phyloP scores from a whole-genome alignment of 768 basidiomycete genomes.

The Lentinula detonsa region DNA sequence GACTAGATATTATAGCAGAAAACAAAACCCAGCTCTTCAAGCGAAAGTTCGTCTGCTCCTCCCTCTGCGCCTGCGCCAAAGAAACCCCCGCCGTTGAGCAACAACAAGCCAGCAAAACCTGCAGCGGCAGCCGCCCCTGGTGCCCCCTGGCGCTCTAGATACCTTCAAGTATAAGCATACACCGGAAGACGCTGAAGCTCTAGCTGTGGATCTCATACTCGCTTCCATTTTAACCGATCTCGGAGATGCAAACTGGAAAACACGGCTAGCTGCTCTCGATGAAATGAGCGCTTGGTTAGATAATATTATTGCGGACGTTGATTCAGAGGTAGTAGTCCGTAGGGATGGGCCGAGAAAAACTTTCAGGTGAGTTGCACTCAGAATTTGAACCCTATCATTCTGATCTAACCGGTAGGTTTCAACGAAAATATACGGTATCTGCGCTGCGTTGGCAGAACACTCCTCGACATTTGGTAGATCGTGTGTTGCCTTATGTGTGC shows the following conservation, averaged over 20 bases:
- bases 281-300: slow-evolving; percentile 84
- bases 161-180: slow-evolving; percentile 88
- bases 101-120: slow-evolving; percentile 38
- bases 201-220: slow-evolving; percentile 72
- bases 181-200: slow-evolving; percentile 85
- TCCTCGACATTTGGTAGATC: slow-evolving; percentile 84
- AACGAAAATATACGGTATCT: slow-evolving; percentile 77
- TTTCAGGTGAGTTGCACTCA: slow-evolving; percentile 64
- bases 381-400: neutral
- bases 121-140: slow-evolving; percentile 42
- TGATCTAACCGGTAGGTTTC: slow-evolving; percentile 57
- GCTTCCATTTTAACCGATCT: slow-evolving; percentile 62
- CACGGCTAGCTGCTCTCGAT: slow-evolving; percentile 79
- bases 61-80: slow-evolving; percentile 31
- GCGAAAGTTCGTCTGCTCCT: slow-evolving; percentile 18
- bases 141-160: slow-evolving; percentile 41
- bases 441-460: slow-evolving; percentile 64
- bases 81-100: slow-evolving; percentile 35
- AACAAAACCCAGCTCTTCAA: slow-evolving; percentile 23
- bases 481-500: slow-evolving; percentile 74
- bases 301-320: slow-evolving; percentile 53
- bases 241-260: slow-evolving; percentile 92
- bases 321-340: slow-evolving; percentile 85
- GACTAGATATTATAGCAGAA: slow-evolving; percentile 41
- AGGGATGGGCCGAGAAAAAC: slow-evolving; percentile 98